Evolutionary conservation across 371 early-diverging fungal genomes (phyloP).

Genomic region (Saksenaea oblongispora): DNA sequence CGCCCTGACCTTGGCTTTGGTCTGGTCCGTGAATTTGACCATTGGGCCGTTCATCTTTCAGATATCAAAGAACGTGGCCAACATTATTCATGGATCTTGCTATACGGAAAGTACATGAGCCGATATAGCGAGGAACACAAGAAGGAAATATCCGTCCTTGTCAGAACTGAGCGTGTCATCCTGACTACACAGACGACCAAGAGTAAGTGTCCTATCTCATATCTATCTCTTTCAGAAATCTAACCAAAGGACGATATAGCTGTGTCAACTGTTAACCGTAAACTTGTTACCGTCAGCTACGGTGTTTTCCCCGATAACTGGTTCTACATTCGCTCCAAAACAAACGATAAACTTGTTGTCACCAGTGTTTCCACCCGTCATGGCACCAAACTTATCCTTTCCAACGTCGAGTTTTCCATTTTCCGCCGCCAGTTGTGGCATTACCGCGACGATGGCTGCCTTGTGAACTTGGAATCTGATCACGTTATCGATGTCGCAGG

Average conservation of each 20-base stretch:
- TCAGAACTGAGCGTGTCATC: constrained; percentile 27
- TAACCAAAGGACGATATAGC: not conserved
- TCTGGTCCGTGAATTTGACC: constrained; percentile 21
- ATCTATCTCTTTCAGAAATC: not conserved
- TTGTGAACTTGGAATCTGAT: constrained; percentile 54
- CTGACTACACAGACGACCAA: constrained; percentile 18
- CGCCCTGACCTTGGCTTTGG: constrained; percentile 29
- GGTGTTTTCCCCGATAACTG: constrained; percentile 50
- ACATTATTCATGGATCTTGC: constrained; percentile 36
- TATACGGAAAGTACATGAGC: constrained; percentile 33
- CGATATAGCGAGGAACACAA: constrained; percentile 32
- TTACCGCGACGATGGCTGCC: constrained; percentile 51
- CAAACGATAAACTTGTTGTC: constrained; percentile 30
- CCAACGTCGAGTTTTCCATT: constrained; percentile 31
- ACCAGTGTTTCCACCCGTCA: constrained; percentile 31
- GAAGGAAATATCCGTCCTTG: constrained; percentile 28
- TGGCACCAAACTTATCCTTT: constrained; percentile 36
- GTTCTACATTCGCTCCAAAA: constrained; percentile 48
- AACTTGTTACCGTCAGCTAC: constrained; percentile 36
- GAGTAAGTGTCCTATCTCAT: not conserved
- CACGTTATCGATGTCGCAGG: constrained; percentile 57
- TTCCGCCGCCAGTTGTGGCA: constrained; percentile 58
- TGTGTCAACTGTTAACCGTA: constrained; percentile 25
- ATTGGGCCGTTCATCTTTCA: constrained; percentile 28
- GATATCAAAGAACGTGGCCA: constrained; percentile 21